phyloP scores from a whole-genome alignment of 1,139 yeast genomes.

The Diutina siamensis region DNA sequence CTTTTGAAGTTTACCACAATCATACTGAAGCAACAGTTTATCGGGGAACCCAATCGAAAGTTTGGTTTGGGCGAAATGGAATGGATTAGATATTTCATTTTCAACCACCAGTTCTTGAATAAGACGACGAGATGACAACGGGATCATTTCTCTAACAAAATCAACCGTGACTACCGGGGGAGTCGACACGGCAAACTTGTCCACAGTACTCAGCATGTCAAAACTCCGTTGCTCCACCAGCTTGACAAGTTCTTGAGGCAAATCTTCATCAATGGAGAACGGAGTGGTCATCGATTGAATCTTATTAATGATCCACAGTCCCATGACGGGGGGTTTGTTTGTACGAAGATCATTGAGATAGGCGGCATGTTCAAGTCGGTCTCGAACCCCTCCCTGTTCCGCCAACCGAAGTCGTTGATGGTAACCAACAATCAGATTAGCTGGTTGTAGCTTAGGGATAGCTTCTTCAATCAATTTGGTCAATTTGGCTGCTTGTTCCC shows the following conservation, averaged over 20 bases:
- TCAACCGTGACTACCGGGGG: conserved; percentile 79
- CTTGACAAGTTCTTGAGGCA: neutral
- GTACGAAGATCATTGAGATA: conserved; percentile 61
- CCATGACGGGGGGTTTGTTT: conserved; percentile 43
- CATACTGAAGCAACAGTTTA: conserved; percentile 81
- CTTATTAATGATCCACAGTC: conserved; percentile 22
- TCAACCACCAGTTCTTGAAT: conserved; percentile 23
- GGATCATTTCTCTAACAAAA: conserved; percentile 48
- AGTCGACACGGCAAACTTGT: conserved; percentile 75
- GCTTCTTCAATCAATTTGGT: conserved; percentile 22
- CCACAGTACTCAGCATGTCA: conserved; percentile 35
- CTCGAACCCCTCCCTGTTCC: conserved; percentile 39
- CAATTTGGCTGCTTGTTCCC: conserved; percentile 30
- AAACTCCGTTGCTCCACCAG: neutral
- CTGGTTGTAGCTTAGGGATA: conserved; percentile 19
- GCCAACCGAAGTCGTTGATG: conserved; percentile 43
- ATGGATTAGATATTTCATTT: conserved; percentile 43
- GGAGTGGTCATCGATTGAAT: conserved; percentile 1
- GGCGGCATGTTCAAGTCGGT: conserved; percentile 41
- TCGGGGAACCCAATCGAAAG: conserved; percentile 94
- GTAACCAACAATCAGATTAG: conserved; percentile 43
- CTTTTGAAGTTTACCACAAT: conserved; percentile 92
- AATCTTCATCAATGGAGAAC: neutral
- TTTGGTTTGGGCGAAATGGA: conserved; percentile 78
- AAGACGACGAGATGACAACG: conserved; percentile 20